A percentile compares a stretch with the other conserved stretches of the same genome.
phyloP scores from a whole-genome alignment of 345 rosid species.

The Eucalyptus curtisii region DNA sequence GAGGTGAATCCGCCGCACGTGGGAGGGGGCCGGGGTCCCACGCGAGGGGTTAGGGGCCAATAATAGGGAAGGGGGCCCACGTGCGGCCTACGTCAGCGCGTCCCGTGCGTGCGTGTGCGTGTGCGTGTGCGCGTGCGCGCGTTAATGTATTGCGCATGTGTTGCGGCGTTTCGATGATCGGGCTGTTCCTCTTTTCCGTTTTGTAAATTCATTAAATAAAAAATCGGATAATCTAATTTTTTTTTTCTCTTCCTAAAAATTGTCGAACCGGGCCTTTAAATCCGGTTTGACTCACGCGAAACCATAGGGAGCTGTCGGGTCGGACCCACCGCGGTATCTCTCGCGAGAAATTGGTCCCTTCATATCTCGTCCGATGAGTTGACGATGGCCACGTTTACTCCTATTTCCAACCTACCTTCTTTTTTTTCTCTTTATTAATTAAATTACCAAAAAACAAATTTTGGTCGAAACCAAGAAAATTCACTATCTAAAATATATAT shows the following conservation, averaged over 20 bases:
- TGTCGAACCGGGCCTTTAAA: neutral
- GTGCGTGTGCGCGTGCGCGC: neutral
- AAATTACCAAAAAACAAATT: neutral
- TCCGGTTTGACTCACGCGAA: slow-evolving; percentile 1
- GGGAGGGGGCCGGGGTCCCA: neutral
- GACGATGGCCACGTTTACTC: neutral
- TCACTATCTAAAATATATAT: neutral
- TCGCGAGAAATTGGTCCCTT: neutral
- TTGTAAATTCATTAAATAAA: neutral
- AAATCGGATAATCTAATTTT: neutral
- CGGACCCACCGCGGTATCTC: neutral
- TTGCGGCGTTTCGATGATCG: slow-evolving; percentile 37
- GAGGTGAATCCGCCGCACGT: neutral
- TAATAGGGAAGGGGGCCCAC: neutral
- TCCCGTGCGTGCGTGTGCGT: neutral
- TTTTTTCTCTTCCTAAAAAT: neutral
- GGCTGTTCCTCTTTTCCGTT: slow-evolving; percentile 2
- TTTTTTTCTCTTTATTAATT: neutral
- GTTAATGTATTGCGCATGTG: slow-evolving; percentile 1
- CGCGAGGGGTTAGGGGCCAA: neutral
- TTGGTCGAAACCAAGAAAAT: neutral
- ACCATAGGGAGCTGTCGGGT: neutral
- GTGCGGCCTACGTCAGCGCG: neutral
- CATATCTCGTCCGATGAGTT: neutral
- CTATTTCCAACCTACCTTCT: neutral